phyloP scores from a whole-genome alignment of 2,329 filamentous ascomycete species.

The Pseudocercospora vitis region DNA sequence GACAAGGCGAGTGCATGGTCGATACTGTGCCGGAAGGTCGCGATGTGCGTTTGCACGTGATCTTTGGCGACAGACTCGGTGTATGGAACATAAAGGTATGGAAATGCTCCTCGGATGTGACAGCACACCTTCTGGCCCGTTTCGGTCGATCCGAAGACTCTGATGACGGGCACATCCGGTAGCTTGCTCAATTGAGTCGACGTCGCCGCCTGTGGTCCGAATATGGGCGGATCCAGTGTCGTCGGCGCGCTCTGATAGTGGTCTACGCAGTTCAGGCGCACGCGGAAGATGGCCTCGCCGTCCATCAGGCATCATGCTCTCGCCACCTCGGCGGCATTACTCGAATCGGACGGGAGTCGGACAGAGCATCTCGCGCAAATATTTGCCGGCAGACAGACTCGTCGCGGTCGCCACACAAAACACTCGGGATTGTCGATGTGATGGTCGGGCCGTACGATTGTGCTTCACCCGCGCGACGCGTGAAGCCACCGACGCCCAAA shows the following conservation, averaged over 20 bases:
- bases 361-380: too few species aligned
- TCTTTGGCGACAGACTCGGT: slow-evolving; percentile 29
- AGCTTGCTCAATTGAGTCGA: slow-evolving; percentile 59
- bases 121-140: slow-evolving; percentile 95
- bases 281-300: slow-evolving; percentile 60
- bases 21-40: slow-evolving; percentile 77
- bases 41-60: slow-evolving; percentile 72
- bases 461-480: too few species aligned
- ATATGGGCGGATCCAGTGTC: slow-evolving; percentile 74
- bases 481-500: too few species aligned
- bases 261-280: slow-evolving; percentile 94
- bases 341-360: too few species aligned
- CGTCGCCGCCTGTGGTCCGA: slow-evolving; percentile 54
- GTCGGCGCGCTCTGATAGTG: slow-evolving; percentile 83
- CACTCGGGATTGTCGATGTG: too few species aligned
- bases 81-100: slow-evolving; percentile 76
- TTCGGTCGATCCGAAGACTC: slow-evolving; percentile 89
- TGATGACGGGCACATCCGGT: slow-evolving; percentile 79
- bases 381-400: too few species aligned
- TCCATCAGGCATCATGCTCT: slow-evolving; percentile 4
- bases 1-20: slow-evolving; percentile 85
- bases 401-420: too few species aligned
- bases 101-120: slow-evolving; percentile 92
- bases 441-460: too few species aligned
- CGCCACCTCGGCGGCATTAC: too few species aligned